These are phyloP conservation scores for Alternaria sp. DNA, from an alignment of 2,329 filamentous ascomycete species.

Conservation along the genomic window DNA sequence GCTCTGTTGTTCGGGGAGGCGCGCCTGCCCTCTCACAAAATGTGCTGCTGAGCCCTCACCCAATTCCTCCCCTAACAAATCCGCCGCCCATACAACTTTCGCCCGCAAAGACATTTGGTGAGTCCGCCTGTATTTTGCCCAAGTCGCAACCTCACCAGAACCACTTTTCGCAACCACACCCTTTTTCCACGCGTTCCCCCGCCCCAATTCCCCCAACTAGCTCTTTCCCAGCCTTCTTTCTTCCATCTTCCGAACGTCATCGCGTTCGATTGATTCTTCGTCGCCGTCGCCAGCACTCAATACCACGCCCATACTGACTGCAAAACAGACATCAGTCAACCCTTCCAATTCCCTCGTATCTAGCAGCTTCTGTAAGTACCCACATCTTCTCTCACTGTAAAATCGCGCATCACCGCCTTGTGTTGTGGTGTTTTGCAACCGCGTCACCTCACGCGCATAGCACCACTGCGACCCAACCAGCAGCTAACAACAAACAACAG, in stretches of 20 bases:
- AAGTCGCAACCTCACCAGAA: constrained; percentile 29
- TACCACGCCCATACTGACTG: constrained; percentile 42
- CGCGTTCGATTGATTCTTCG: constrained; percentile 43
- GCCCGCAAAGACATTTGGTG: constrained; percentile 42
- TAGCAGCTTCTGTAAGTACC: constrained; percentile 41
- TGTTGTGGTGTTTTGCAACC: constrained; percentile 46
- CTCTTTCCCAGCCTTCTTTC: constrained; percentile 38
- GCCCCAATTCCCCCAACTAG: constrained; percentile 38
- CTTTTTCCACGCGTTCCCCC: constrained; percentile 47
- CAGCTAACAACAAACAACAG: constrained; percentile 25
- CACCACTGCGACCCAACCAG: constrained; percentile 16
- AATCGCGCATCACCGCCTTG: constrained; percentile 41
- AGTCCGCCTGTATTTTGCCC: constrained; percentile 39
- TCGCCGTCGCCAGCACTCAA: constrained; percentile 36
- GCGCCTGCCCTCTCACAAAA: constrained; percentile 16
- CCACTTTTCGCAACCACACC: constrained; percentile 38
- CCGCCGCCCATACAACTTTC: constrained; percentile 36
- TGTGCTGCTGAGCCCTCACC: constrained; percentile 17
- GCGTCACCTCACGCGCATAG: constrained; percentile 34
- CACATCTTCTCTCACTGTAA: constrained; percentile 30
- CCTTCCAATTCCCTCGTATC: constrained; percentile 25
- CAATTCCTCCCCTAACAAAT: constrained; percentile 19
- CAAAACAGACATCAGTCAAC: constrained; percentile 41
- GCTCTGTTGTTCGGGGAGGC: constrained; percentile 13
- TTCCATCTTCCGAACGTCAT: constrained; percentile 38